Evolutionary conservation across 2,329 filamentous ascomycete species (phyloP).

Genomic region (Botrytis paeoniae): DNA sequence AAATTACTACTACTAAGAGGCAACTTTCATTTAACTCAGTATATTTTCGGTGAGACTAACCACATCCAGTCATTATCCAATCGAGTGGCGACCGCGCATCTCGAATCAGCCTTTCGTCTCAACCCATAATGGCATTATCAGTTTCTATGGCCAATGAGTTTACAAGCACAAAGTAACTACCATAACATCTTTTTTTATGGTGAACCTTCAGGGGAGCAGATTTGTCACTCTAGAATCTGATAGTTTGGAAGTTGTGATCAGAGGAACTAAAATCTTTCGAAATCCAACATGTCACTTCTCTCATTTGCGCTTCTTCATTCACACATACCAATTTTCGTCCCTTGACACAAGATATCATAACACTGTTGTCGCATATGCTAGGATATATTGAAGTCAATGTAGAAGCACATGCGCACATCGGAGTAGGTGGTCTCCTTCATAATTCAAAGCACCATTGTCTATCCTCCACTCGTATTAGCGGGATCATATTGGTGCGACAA

Average conservation of each 20-base stretch:
- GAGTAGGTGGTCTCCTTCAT: neutral
- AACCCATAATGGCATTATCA: neutral
- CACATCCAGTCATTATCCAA: too few species aligned
- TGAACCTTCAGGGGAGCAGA: neutral
- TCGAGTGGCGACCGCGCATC: neutral
- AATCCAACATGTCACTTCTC: neutral
- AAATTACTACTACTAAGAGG: neutral
- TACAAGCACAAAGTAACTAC: too few species aligned
- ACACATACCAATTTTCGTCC: neutral
- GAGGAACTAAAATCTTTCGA: neutral
- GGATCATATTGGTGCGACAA: neutral
- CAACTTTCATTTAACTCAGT: neutral
- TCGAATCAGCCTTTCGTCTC: neutral
- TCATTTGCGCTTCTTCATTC: neutral
- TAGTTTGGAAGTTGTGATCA: neutral
- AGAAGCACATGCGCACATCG: neutral
- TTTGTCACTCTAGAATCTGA: neutral
- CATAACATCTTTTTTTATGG: neutral
- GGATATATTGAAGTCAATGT: neutral
- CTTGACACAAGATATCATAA: neutral
- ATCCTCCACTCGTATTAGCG: neutral
- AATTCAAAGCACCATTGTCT: neutral
- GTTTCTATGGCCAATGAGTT: neutral
- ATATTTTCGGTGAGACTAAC: neutral
- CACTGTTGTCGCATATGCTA: neutral